Conservation (phyloP, 2,329 filamentous ascomycete genomes). For the Sarocladium oryzae region DNA sequence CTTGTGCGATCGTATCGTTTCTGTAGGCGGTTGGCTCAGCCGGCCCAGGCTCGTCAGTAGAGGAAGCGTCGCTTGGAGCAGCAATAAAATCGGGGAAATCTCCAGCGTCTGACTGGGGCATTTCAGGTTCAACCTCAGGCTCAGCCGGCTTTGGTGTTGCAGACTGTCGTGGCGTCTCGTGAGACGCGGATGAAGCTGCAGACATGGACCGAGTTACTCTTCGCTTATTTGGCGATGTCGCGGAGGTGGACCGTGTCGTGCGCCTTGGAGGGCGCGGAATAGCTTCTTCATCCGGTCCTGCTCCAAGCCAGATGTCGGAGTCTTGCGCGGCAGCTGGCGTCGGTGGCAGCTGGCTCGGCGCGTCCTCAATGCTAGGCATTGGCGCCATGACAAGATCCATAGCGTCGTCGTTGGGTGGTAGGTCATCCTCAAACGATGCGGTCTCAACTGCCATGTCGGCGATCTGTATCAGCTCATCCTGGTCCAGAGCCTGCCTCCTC, state of each 20-base stretch:
- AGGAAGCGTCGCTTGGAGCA: constrained; percentile 27
- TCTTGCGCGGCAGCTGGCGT: constrained; percentile 19
- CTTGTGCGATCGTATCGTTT: constrained; percentile 40
- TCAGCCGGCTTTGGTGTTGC: background rate
- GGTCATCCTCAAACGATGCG: constrained; percentile 12
- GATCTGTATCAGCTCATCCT: constrained; percentile 21
- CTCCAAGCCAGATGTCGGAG: constrained; percentile 40
- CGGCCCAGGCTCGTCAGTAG: constrained; percentile 21
- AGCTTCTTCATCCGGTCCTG: constrained; percentile 30
- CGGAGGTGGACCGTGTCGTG: background rate
- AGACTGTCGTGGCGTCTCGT: background rate
- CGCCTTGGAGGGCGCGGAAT: constrained; percentile 25
- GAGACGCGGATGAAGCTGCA: background rate
- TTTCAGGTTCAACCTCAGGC: background rate
- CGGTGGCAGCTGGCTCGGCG: background rate
- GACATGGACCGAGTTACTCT: background rate
- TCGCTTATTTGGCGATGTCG: background rate
- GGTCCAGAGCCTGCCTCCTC: constrained; percentile 19
- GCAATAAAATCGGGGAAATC: constrained; percentile 15
- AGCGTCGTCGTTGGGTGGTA: constrained; percentile 19
- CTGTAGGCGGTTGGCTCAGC: constrained; percentile 14
- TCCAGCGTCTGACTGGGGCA: background rate
- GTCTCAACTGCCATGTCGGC: constrained; percentile 16
- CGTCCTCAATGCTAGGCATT: background rate
- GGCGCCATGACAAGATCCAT: constrained; percentile 20